Base-by-base conservation (phyloP, 257 asterid genomes). In the Eustoma russellianum region DNA sequence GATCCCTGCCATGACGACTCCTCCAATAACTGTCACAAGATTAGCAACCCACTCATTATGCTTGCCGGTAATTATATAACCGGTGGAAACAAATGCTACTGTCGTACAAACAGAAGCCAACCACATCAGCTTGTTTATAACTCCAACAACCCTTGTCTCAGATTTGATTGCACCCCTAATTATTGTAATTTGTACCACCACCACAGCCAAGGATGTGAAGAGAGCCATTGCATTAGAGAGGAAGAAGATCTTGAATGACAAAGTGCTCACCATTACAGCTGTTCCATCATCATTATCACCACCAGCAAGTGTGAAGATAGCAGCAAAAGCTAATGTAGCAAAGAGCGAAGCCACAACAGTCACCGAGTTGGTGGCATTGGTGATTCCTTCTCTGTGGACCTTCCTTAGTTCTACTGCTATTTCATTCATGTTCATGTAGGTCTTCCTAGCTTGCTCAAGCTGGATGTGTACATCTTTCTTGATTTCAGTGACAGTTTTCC, bases 121-220 rank as follows among this genome's bases (percentile, higher is more conserved):
- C 94, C 94, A 83, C 89, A 83, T 83, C 60, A 83, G 48, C 72
- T 83, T 83, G 54, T 83, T 83, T 17, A 81, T 83, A 56, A 83
- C 89, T 70, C 63, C 79, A 51, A 70, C 72, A 17, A 83, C 94
- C 67, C 81, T 63, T 68, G 82, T 78, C 70, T 83, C 94, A 0
- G 94, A 71, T 62, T 66, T 83, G 58, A 65, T 71, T 63, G 78
- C 90, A 3, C 94, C 81, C 68, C 94, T 72, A 35, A 83, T 86
- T 54, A 83, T 86, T 12, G 94, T 83, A n/a, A 83, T 83, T 46
- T 83, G 94, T 30, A 83, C 94, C 38, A 83, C 80, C 46, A 81
- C 94, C 13, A 83, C 94, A 12, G 87, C 84, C 74, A 83, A 69
- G 14, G 94, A 81, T 4, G 90, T 83, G 68, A 83, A 83, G 63